Percentiles rank a stretch among this genome's conserved stretches.
phyloP scores from a whole-genome alignment of 495 filamentous ascomycete species.

The Xylaria castorea region DNA sequence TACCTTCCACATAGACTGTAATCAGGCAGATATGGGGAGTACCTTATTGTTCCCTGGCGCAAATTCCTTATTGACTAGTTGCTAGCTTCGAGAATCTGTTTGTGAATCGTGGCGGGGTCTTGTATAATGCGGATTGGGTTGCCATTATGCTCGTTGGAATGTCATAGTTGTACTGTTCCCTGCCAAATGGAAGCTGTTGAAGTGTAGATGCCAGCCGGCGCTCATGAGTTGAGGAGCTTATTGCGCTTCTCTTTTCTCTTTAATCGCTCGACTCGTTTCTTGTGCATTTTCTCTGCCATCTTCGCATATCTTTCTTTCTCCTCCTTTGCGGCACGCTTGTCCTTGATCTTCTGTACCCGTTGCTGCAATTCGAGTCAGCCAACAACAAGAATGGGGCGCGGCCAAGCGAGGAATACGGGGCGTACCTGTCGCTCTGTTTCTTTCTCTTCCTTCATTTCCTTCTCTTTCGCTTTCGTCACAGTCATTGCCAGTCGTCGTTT shows the following conservation, averaged over 20 bases:
- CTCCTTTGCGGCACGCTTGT: slow-evolving; percentile 82
- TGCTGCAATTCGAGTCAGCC: slow-evolving; percentile 55
- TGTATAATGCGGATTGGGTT: background rate
- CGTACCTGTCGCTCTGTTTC: slow-evolving; percentile 82
- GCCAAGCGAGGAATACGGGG: background rate
- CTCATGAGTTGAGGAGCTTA: slow-evolving; percentile 90
- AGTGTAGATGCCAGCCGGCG: slow-evolving; percentile 1
- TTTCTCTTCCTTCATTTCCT: slow-evolving; percentile 95
- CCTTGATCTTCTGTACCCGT: slow-evolving; percentile 78
- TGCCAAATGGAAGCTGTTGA: background rate
- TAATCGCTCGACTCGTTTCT: slow-evolving; percentile 88
- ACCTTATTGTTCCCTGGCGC: background rate
- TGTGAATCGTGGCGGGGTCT: background rate
- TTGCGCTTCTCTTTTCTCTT: slow-evolving; percentile 97
- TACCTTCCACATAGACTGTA: background rate
- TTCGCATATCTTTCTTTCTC: slow-evolving; percentile 94
- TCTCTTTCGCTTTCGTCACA: slow-evolving; percentile 85
- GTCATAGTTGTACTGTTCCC: background rate
- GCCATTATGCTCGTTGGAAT: background rate
- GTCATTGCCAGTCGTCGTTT: slow-evolving; percentile 68
- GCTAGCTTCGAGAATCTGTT: background rate
- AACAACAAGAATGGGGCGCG: background rate
- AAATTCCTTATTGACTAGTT: background rate
- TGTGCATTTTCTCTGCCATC: slow-evolving; percentile 97
- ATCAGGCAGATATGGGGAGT: background rate